Percentiles rank a stretch among this genome's conserved stretches.
Conservation (phyloP, 257 asterid genomes). For the Solanum dulcamara region DNA sequence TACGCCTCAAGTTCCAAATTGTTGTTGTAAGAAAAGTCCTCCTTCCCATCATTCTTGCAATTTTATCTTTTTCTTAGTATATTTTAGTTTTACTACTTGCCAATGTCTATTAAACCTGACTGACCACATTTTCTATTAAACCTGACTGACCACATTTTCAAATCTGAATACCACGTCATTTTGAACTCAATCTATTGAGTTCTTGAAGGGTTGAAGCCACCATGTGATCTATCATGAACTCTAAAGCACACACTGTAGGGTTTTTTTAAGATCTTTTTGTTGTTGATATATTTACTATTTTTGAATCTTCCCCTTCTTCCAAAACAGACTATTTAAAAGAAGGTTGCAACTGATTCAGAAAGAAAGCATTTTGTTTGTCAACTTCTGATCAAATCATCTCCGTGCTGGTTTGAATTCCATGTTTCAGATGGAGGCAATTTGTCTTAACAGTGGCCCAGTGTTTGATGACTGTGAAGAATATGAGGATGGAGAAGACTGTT, state of each 20-base stretch:
- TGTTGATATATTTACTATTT: not conserved
- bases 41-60: not conserved
- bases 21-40: not conserved
- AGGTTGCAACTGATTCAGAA: not conserved
- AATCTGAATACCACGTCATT: not conserved
- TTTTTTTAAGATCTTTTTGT: not conserved
- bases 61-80: not conserved
- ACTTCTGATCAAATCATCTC: not conserved
- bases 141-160: not conserved
- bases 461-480: slow-evolving; percentile 33
- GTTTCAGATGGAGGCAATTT: slow-evolving; percentile 47
- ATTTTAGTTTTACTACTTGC: not conserved
- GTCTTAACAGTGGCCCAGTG: slow-evolving; percentile 36
- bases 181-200: not conserved
- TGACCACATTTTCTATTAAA: not conserved
- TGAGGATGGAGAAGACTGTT: slow-evolving; percentile 31
- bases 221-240: not conserved
- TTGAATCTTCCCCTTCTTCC: not conserved
- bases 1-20: not conserved
- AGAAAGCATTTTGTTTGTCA: not conserved
- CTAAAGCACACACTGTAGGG: not conserved
- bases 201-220: not conserved
- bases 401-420: not conserved
- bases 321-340: not conserved
- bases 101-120: not conserved